Conservation (phyloP, 2,329 filamentous ascomycete genomes). For the Mycosphaerella sp. region DNA sequence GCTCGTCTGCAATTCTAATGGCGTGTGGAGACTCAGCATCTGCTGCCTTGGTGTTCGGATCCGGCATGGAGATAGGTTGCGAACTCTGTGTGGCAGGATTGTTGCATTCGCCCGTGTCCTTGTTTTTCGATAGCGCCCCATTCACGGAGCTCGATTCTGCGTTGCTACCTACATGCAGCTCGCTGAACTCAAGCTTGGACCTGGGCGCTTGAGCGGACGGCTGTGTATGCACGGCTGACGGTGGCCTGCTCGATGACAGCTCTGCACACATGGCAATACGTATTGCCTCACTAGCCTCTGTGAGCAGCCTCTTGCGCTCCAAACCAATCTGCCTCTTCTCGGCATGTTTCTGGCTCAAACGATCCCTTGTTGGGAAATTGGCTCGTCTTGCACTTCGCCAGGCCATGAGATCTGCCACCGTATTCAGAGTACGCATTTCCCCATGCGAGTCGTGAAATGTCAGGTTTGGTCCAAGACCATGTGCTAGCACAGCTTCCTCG, state of each 20-base stretch:
- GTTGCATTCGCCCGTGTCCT: neutral
- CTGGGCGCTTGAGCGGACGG: neutral
- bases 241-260: neutral
- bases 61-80: neutral
- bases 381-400: constrained; percentile 78
- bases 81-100: neutral
- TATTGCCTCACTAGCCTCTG: constrained; percentile 20
- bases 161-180: neutral
- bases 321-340: constrained; percentile 29
- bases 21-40: neutral
- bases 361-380: constrained; percentile 71
- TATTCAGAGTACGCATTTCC: constrained; percentile 48
- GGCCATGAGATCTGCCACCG: constrained; percentile 61
- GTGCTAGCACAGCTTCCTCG: constrained; percentile 53
- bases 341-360: constrained; percentile 51
- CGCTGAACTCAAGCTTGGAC: neutral
- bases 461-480: constrained; percentile 32
- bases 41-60: neutral
- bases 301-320: constrained; percentile 33
- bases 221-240: neutral
- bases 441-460: constrained; percentile 50
- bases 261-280: neutral
- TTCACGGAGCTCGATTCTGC: neutral
- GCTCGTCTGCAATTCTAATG: neutral
- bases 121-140: neutral